Conservation (phyloP, 345 rosid genomes). For the Rhodomyrtus tomentosa region DNA sequence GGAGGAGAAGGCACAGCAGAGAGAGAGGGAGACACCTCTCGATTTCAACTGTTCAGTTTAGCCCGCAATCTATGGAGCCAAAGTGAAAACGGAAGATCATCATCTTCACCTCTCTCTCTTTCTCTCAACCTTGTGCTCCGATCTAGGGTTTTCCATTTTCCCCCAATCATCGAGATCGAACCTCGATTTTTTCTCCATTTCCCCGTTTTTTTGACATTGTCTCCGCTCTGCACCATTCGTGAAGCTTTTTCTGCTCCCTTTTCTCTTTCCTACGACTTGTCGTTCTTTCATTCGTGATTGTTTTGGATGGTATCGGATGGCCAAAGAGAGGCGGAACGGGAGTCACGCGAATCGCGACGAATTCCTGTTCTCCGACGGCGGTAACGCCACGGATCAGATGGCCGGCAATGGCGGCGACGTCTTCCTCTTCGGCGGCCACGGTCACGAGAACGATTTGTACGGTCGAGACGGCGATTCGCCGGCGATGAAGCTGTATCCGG, state of each 20-base stretch:
- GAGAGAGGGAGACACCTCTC: not conserved
- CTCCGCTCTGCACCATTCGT: not conserved
- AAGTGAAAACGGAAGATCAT: not conserved
- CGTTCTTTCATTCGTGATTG: not conserved
- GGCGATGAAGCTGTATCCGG: slow-evolving; percentile 14
- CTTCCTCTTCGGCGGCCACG: not conserved
- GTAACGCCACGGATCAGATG: slow-evolving; percentile 2
- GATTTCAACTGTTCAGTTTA: not conserved
- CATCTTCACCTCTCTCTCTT: not conserved
- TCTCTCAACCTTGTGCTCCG: not conserved
- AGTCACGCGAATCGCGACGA: not conserved
- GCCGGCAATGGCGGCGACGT: not conserved
- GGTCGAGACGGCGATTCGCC: not conserved
- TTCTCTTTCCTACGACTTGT: not conserved
- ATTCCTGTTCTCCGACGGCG: slow-evolving; percentile 4
- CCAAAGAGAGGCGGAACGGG: slow-evolving; percentile 20
- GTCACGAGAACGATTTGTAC: slow-evolving; percentile 10
- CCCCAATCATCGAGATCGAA: not conserved
- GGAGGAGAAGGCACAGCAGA: not conserved
- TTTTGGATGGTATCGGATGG: slow-evolving; percentile 17
- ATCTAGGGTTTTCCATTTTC: slow-evolving; percentile 1
- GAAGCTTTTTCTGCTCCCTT: not conserved
- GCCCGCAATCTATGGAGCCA: not conserved
- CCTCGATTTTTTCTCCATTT: not conserved
- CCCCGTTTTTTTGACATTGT: not conserved